Conservation (phyloP, 352 stramenopile genomes). For the Pythium sp. region DNA sequence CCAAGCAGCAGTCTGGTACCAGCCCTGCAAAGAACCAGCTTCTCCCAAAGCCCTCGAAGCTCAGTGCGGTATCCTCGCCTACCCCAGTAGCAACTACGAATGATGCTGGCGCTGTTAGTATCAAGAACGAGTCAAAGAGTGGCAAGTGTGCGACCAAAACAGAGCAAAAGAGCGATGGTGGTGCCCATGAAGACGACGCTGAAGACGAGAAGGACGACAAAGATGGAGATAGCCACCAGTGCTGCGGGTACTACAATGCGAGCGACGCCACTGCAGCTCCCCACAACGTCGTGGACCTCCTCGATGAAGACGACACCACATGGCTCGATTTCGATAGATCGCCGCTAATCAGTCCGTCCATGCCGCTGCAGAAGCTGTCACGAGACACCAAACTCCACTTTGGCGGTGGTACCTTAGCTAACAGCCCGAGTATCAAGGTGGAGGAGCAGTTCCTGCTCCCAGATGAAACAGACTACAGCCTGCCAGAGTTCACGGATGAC, state of each 20-base stretch:
- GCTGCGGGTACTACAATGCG: neutral
- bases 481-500: slow-evolving; percentile 42
- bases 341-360: slow-evolving; percentile 21
- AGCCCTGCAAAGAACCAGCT: slow-evolving; percentile 6
- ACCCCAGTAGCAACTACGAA: neutral
- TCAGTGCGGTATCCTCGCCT: neutral
- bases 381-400: neutral
- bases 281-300: slow-evolving; percentile 10
- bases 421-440: slow-evolving; percentile 3
- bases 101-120: neutral
- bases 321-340: slow-evolving; percentile 32
- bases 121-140: slow-evolving; percentile 12
- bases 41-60: neutral
- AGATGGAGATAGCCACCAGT: slow-evolving; percentile 20
- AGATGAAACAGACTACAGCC: slow-evolving; percentile 26
- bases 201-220: slow-evolving; percentile 17
- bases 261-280: neutral
- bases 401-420: neutral
- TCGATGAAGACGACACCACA: slow-evolving; percentile 22
- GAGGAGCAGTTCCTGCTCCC: slow-evolving; percentile 31
- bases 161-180: neutral
- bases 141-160: neutral
- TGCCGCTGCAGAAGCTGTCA: slow-evolving; percentile 14
- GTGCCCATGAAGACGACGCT: slow-evolving; percentile 8
- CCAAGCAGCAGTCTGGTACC: neutral